phyloP scores from a whole-genome alignment of 2,329 filamentous ascomycete species.

The Aspergillus phoenicis region DNA sequence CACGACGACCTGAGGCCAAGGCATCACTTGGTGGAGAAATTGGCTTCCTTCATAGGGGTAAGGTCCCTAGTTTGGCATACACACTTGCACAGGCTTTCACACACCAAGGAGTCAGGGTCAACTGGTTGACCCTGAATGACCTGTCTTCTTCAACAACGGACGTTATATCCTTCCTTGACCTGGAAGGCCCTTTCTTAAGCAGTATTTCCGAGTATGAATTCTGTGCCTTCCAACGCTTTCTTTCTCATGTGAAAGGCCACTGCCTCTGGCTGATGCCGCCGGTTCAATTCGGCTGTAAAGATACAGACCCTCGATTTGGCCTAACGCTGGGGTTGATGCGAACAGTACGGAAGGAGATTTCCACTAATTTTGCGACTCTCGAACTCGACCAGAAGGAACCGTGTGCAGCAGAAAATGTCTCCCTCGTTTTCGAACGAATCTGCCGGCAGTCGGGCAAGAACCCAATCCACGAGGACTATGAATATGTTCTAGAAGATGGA shows the following conservation, averaged over 20 bases:
- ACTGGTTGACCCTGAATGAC: constrained; percentile 11
- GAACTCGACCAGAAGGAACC: no score
- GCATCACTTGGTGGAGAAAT: neutral
- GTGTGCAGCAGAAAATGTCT: no score
- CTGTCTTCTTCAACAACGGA: neutral
- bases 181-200: constrained; percentile 17
- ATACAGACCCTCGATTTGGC: no score
- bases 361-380: no score
- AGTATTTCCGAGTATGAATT: constrained; percentile 11
- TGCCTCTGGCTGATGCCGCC: constrained; percentile 15
- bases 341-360: no score
- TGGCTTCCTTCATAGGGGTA: neutral
- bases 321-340: no score
- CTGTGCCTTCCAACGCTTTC: neutral
- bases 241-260: neutral
- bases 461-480: constrained; percentile 8
- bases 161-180: constrained; percentile 19
- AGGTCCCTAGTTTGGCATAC: neutral
- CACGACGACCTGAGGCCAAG: no score
- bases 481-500: constrained; percentile 17
- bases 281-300: neutral
- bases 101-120: neutral
- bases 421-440: neutral
- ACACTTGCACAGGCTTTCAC: neutral
- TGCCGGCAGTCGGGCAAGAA: neutral